These are phyloP conservation scores for Smallanthus sonchifolius DNA, from an alignment of 129 eudicot species.

Conservation along the genomic window DNA sequence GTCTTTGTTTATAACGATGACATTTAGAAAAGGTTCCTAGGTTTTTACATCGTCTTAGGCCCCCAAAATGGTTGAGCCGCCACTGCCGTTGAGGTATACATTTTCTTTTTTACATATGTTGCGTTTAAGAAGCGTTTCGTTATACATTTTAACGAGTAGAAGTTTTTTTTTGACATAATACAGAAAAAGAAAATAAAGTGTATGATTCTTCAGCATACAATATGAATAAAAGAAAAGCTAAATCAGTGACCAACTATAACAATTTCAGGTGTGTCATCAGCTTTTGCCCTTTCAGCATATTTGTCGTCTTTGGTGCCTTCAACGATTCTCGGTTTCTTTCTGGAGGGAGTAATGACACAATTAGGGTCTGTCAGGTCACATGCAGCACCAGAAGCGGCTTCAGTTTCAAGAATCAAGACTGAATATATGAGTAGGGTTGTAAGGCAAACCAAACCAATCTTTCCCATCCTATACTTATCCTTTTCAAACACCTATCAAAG, in stretches of 20 bases:
- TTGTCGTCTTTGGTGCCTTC: slow-evolving; percentile 15
- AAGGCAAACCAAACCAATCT: slow-evolving; percentile 26
- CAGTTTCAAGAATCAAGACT: slow-evolving; percentile 12
- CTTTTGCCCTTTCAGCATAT: slow-evolving; percentile 11
- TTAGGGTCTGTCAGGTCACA: slow-evolving; percentile 33
- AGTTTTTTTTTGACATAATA: too few species aligned
- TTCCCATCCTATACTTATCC: slow-evolving; percentile 1
- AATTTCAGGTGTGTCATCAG: slow-evolving; percentile 32
- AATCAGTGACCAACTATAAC: slow-evolving; percentile 35
- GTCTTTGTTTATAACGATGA: too few species aligned
- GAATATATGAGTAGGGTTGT: slow-evolving; percentile 18
- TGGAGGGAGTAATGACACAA: slow-evolving; percentile 17
- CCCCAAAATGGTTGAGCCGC: too few species aligned
- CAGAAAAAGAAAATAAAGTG: neutral
- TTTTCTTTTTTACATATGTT: too few species aligned
- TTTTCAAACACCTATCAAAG: neutral
- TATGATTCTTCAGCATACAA: neutral
- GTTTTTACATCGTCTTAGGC: too few species aligned
- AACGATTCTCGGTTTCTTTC: slow-evolving; percentile 16
- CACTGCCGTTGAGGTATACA: too few species aligned
- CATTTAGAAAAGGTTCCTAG: too few species aligned
- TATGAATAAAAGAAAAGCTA: neutral
- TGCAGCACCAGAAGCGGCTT: neutral
- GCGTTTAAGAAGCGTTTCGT: too few species aligned
- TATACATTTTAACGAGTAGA: too few species aligned